Base-by-base conservation (phyloP, 768 basidiomycete species). In the Boletus coccyginus region DNA sequence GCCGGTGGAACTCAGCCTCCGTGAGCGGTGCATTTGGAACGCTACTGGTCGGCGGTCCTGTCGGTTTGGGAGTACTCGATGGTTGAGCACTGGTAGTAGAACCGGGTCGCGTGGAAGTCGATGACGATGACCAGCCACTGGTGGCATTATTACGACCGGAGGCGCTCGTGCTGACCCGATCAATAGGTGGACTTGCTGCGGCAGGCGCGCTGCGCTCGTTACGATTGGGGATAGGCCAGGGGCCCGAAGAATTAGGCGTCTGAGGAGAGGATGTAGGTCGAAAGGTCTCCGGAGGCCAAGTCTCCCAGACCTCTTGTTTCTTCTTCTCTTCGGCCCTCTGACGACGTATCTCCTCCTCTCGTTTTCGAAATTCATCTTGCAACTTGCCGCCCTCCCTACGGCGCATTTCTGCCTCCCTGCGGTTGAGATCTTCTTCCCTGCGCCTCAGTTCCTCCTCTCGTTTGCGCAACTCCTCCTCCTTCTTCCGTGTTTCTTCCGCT, bases 1-100 rank as follows among this genome's bases (percentile, higher is more conserved):
- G 81, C 32, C 85, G 81, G 19, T 78, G 74, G 80, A 86, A 84
- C 50, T 88, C 85, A 6, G 77, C 76, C 58, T 85, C 81, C 12
- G 76, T 60, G 14, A 66, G 39, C 35, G 69, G 50, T 19, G 67
- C 10, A n/a, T n/a, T 63, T 17, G 62, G 66, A 8, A 62, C 59
- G 49, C 57, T 56, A 16, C 53, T 58, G 6, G 56, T 48, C 4
- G 61, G 43, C 19, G 66, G 55, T 39, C 61, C 58, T 10, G 64
- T 60, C 9, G 73, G 64, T 32, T 67, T 70, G 46, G 62, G 62
- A 43, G 66, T 62, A 44, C 57, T 63, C 52, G 66, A 51, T 24
- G 69, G 8, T 16, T 70, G 71, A 2, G 62, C 60, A 13, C 57
- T 61, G 14, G 64, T 17, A 4, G 70, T 61, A 1, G 77, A 58